Evolutionary conservation across 306 rosid species (phyloP), one percentile per base, ranked within the genome.

Genomic region (Alnus glutinosa): DNA sequence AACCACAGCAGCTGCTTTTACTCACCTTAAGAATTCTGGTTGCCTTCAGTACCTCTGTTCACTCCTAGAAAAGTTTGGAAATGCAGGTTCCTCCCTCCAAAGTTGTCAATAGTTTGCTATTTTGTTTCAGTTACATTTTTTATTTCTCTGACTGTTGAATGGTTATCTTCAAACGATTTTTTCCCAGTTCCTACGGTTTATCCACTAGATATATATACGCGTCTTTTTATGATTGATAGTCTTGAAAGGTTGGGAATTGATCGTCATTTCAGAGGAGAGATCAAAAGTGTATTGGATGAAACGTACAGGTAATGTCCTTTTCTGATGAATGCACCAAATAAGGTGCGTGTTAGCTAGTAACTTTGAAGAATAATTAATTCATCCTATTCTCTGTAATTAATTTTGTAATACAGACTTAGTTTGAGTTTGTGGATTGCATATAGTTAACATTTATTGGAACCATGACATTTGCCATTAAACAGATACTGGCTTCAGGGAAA

Each of bases 211-310:
- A 84, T 80, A 48, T 86, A 87, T 86, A 89, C 88, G 48, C 90
- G 86, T 74, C 90, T 94, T 69, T 85, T 44, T 77, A 88, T 92
- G 98, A 83, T 90, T 36, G 94, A 89, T 76, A 85, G 59, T 83
- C 95, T 94, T 70, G 91, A 92, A 76, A 91, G 84, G 59, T 81
- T 94, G 92, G 95, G 97, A 13, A 82, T 94, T 75, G 79, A 62
- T 79, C 79, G 79, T 79, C 92, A 92, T 85, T 94, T 94, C 85
- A 76, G 84, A 77, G 85, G 87, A 67, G 97, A 94, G 82, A 89
- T 92, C 73, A 86, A 6, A 74, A 81, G 78, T 39, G 90, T 87
- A 75, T 84, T 94, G 67, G 97, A 91, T n/a, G n/a, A n/a, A n/a
- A n/a, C n/a, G n/a, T n/a, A n/a, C n/a, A n/a, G n/a, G n/a, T n/a